Evolutionary conservation across 1,284 basidiomycete genomes (phyloP).

Genomic region (Exobasidium rhododendri): DNA sequence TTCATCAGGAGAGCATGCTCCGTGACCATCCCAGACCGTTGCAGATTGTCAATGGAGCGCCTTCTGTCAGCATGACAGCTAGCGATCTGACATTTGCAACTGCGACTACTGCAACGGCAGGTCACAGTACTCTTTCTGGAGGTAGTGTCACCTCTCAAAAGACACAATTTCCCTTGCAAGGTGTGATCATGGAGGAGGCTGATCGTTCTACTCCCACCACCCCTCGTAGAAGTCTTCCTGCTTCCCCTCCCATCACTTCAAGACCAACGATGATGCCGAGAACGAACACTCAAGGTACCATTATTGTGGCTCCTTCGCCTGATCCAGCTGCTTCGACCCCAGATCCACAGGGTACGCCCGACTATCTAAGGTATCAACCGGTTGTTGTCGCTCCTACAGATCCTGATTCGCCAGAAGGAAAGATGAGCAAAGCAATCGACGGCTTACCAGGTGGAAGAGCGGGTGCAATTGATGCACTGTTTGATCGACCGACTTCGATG

Average conservation of each 20-base stretch:
- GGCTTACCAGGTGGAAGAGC: constrained; percentile 30
- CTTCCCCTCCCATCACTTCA: constrained; percentile 11
- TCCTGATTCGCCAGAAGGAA: neutral
- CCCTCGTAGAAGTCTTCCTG: constrained; percentile 17
- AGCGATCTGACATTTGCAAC: constrained; percentile 33
- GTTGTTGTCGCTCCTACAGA: neutral
- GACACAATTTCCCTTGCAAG: neutral
- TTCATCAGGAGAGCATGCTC: constrained; percentile 59
- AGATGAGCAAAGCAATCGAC: constrained; percentile 38
- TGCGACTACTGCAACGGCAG: constrained; percentile 34
- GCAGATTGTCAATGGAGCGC: constrained; percentile 45
- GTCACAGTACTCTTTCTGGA: constrained; percentile 30
- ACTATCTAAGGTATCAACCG: constrained; percentile 37
- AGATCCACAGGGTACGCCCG: constrained; percentile 19
- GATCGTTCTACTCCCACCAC: neutral
- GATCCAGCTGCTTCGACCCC: constrained; percentile 18
- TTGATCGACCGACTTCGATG: constrained; percentile 43
- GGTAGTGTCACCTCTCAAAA: neutral
- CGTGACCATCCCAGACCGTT: constrained; percentile 44
- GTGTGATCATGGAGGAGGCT: constrained; percentile 30
- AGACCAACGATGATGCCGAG: constrained; percentile 26
- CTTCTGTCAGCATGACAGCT: constrained; percentile 11
- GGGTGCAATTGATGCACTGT: constrained; percentile 33
- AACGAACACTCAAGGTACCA: constrained; percentile 41
- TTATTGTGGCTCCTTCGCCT: constrained; percentile 38